These are phyloP conservation scores for Exophiala xenobiotica DNA, from an alignment of 2,329 filamentous ascomycete species.

Conservation along the genomic window DNA sequence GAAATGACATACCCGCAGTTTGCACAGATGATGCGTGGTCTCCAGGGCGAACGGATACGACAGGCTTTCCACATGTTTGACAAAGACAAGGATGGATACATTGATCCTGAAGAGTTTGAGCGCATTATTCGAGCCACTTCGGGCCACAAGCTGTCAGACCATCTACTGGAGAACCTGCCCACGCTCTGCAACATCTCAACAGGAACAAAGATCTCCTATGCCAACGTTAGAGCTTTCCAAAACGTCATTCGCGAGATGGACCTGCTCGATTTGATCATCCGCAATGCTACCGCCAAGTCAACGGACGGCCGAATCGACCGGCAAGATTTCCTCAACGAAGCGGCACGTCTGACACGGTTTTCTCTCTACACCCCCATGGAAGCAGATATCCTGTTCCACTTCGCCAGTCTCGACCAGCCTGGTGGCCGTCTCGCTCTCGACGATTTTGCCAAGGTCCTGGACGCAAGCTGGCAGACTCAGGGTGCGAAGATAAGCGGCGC, in stretches of 20 bases:
- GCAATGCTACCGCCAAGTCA: conserved; percentile 80
- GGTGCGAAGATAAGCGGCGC: conserved; percentile 49
- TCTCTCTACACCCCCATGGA: conserved; percentile 98
- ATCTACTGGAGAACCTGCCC: conserved; percentile 84
- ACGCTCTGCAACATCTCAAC: conserved; percentile 93
- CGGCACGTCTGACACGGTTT: conserved; percentile 85
- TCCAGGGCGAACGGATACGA: conserved; percentile 92
- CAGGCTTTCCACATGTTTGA: conserved; percentile 94
- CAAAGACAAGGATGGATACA: conserved; percentile 88
- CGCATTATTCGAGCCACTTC: conserved; percentile 92
- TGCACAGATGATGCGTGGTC: conserved; percentile 92
- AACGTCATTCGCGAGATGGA: conserved; percentile 99
- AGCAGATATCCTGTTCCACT: conserved; percentile 97
- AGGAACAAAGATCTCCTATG: conserved; percentile 92
- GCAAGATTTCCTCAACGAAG: conserved; percentile 91
- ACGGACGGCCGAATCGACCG: conserved; percentile 89
- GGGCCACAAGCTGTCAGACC: conserved; percentile 94
- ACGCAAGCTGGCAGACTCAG: conserved; percentile 79
- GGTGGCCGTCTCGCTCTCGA: conserved; percentile 76
- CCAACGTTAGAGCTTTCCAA: conserved; percentile 95
- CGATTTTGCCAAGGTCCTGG: conserved; percentile 93
- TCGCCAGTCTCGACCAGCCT: conserved; percentile 86
- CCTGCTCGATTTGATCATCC: conserved; percentile 87
- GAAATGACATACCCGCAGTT: conserved; percentile 95
- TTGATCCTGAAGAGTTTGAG: conserved; percentile 93